phyloP scores from a whole-genome alignment of 768 basidiomycete genomes.

The Hemileccinum impolitum region DNA sequence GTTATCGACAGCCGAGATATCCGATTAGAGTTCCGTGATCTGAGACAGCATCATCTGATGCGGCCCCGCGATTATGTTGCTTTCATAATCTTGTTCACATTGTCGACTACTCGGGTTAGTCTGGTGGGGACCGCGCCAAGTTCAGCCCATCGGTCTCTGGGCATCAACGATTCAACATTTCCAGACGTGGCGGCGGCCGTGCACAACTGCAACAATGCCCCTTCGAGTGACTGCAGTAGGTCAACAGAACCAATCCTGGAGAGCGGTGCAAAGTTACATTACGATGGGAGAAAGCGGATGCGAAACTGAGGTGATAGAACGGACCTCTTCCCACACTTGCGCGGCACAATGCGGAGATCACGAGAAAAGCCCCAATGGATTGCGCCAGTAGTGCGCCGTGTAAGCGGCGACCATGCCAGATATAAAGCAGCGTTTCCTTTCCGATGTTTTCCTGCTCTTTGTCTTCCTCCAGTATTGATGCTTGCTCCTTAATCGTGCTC shows the following conservation, averaged over 20 bases:
- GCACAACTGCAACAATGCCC: too few relatives aligned
- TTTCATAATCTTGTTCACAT: not conserved
- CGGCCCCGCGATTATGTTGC: not conserved
- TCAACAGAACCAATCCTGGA: not conserved
- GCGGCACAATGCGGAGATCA: conserved; percentile 3
- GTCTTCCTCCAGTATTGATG: not conserved
- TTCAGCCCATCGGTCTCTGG: too few relatives aligned
- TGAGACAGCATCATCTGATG: not conserved
- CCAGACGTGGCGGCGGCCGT: too few relatives aligned
- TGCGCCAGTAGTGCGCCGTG: not conserved
- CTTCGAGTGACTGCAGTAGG: not conserved
- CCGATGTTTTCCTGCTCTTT: not conserved
- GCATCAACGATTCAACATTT: too few relatives aligned
- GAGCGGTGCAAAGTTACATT: not conserved
- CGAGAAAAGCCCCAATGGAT: not conserved
- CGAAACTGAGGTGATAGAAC: conserved; percentile 3
- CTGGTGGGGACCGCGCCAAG: not conserved
- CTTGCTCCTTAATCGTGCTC: not conserved
- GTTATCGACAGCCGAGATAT: not conserved
- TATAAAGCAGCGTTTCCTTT: not conserved
- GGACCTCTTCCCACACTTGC: conserved; percentile 2
- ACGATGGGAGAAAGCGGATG: not conserved
- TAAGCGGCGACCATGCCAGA: conserved; percentile 7
- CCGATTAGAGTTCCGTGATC: not conserved
- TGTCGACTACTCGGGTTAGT: not conserved